Conservation (phyloP, 176 grass and related monocot genomes). For the Echinochloa phyllopogon region DNA sequence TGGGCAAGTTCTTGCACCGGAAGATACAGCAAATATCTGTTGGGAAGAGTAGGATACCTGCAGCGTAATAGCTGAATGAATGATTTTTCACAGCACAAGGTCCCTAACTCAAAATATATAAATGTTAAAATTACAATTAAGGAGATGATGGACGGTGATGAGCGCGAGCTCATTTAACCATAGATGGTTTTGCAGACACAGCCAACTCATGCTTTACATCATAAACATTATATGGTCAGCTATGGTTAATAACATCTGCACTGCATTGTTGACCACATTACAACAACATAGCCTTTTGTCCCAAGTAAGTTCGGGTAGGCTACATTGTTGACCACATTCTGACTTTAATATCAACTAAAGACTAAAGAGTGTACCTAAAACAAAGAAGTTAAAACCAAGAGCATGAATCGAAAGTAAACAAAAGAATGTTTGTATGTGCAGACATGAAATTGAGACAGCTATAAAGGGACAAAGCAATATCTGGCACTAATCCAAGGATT, state of each 20-base stretch:
- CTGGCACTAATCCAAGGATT: neutral
- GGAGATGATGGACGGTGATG: neutral
- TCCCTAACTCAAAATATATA: neutral
- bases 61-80: conserved; percentile 8
- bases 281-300: too few species aligned
- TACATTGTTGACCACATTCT: neutral
- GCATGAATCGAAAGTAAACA: neutral
- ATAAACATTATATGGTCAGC: neutral
- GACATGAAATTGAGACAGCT: neutral
- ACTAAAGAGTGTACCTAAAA: neutral
- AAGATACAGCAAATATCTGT: conserved; percentile 80
- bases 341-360: neutral
- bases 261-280: neutral
- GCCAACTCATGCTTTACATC: conserved; percentile 12
- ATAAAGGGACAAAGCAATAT: conserved; percentile 7
- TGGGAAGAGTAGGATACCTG: conserved; percentile 95
- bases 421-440: neutral
- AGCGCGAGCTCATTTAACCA: neutral
- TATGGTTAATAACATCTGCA: neutral
- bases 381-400: neutral
- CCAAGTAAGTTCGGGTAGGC: too few species aligned
- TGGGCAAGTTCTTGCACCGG: conserved; percentile 93
- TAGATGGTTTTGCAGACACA: conserved; percentile 9
- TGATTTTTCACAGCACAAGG: conserved; percentile 18
- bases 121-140: neutral